Conservation (phyloP, 768 basidiomycete species). For the Baorangia bicolor region DNA sequence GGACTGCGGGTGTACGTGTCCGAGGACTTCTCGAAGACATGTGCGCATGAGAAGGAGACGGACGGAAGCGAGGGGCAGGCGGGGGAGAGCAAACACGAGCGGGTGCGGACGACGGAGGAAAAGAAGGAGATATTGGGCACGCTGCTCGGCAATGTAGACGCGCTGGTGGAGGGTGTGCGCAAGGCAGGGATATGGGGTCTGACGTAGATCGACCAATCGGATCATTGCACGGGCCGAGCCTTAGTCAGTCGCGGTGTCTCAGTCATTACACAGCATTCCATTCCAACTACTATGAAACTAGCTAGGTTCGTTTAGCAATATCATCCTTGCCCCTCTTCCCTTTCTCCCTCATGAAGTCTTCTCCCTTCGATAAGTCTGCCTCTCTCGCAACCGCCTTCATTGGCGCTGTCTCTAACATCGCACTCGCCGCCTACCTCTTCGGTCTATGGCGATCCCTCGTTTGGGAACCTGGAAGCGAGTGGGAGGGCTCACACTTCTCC, state of each 20-base stretch:
- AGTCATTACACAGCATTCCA: conserved; percentile 10
- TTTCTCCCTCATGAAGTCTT: conserved; percentile 2
- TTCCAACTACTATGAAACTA: conserved; percentile 2
- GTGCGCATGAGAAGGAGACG: conserved; percentile 1
- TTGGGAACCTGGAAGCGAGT: conserved; percentile 50
- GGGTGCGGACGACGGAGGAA: conserved; percentile 66
- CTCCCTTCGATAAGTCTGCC: conserved; percentile 32
- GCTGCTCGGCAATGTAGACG: conserved; percentile 90
- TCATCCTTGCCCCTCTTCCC: not conserved
- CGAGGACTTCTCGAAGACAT: conserved; percentile 18
- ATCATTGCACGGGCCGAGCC: not conserved
- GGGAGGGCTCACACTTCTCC: conserved; percentile 43
- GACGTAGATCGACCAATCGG: conserved; percentile 30
- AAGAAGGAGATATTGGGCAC: conserved; percentile 79
- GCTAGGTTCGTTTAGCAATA: not conserved
- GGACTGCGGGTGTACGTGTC: conserved; percentile 31
- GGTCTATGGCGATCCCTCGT: conserved; percentile 43
- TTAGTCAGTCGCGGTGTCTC: conserved; percentile 18
- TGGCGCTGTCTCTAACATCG: conserved; percentile 41
- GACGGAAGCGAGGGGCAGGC: conserved; percentile 14
- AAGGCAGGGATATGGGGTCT: conserved; percentile 89
- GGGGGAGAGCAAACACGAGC: conserved; percentile 10
- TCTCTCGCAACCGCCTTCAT: conserved; percentile 38
- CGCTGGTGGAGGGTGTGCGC: conserved; percentile 82
- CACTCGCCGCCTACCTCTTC: conserved; percentile 42